phyloP scores from a whole-genome alignment of 2,329 filamentous ascomycete species.

The Colletotrichum chlorophyti region DNA sequence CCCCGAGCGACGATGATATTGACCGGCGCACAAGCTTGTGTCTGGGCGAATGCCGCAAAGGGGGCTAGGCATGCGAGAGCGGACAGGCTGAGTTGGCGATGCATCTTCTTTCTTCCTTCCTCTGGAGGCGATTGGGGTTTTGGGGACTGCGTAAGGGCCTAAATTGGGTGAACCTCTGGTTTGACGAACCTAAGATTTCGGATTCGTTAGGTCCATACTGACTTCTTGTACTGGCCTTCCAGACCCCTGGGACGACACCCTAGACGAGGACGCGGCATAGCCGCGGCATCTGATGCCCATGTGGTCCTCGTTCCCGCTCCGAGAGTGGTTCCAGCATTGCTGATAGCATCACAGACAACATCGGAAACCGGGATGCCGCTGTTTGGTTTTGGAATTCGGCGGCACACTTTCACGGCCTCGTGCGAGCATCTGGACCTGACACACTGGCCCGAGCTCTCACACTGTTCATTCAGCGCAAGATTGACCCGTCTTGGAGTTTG shows the following conservation, averaged over 20 bases:
- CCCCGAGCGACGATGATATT: slow-evolving; percentile 49
- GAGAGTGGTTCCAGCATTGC: background rate
- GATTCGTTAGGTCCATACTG: background rate
- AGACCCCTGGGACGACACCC: slow-evolving; percentile 20
- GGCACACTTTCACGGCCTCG: background rate
- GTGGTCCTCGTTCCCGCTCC: background rate
- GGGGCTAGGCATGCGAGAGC: slow-evolving; percentile 14
- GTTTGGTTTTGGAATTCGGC: background rate
- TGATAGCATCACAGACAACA: background rate
- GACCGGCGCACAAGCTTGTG: slow-evolving; percentile 30
- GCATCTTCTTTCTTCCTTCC: too few relatives aligned
- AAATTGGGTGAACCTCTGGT: too few relatives aligned
- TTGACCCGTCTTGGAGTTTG: slow-evolving; percentile 5
- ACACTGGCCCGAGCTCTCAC: slow-evolving; percentile 1
- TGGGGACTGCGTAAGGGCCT: background rate
- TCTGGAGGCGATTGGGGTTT: too few relatives aligned
- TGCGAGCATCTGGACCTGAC: background rate
- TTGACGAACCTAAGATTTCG: background rate
- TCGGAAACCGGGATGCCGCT: background rate
- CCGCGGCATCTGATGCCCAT: slow-evolving; percentile 14
- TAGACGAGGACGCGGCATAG: background rate
- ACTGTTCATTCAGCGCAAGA: slow-evolving; percentile 3
- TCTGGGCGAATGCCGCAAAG: slow-evolving; percentile 5
- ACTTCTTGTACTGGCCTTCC: slow-evolving; percentile 23
- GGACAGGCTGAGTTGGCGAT: slow-evolving; percentile 7